Evolutionary conservation across 345 rosid genomes (phyloP).

Genomic region (Sisymbrium altissimum): DNA sequence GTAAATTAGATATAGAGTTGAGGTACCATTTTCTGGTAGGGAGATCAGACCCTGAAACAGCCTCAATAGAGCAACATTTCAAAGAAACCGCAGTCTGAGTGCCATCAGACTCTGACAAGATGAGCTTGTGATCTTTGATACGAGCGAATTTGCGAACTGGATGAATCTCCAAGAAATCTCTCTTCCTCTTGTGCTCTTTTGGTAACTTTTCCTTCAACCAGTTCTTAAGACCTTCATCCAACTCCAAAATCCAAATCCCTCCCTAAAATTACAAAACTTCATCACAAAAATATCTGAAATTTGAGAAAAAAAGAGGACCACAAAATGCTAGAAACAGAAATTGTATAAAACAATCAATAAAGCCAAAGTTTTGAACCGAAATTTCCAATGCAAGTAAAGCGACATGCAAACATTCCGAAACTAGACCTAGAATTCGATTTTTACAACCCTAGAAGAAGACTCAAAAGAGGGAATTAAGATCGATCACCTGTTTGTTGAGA

Average conservation of each 20-base stretch:
- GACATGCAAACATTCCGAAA: constrained; percentile 20
- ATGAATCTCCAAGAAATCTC: constrained; percentile 54
- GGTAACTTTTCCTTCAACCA: constrained; percentile 41
- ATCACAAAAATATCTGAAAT: background rate
- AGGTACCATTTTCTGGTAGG: constrained; percentile 79
- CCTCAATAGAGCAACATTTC: constrained; percentile 60
- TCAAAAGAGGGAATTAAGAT: background rate
- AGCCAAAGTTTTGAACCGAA: background rate
- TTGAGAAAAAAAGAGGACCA: too few relatives aligned
- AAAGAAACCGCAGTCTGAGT: constrained; percentile 42
- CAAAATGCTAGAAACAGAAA: too few relatives aligned
- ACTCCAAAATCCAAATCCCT: constrained; percentile 72
- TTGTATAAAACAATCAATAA: background rate
- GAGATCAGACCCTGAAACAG: constrained; percentile 75
- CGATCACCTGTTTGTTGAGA: constrained; percentile 47
- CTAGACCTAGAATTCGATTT: background rate
- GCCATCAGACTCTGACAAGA: constrained; percentile 55
- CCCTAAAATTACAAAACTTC: constrained; percentile 48
- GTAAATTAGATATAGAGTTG: background rate
- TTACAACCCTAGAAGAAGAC: background rate
- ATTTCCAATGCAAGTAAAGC: background rate
- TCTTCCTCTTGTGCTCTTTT: constrained; percentile 62
- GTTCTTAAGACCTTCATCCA: constrained; percentile 52
- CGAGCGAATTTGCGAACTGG: constrained; percentile 56
- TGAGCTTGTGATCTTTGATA: constrained; percentile 51